Base-by-base conservation (phyloP, 2,329 filamentous ascomycete genomes). In the Chalaropsis ovoidea region DNA sequence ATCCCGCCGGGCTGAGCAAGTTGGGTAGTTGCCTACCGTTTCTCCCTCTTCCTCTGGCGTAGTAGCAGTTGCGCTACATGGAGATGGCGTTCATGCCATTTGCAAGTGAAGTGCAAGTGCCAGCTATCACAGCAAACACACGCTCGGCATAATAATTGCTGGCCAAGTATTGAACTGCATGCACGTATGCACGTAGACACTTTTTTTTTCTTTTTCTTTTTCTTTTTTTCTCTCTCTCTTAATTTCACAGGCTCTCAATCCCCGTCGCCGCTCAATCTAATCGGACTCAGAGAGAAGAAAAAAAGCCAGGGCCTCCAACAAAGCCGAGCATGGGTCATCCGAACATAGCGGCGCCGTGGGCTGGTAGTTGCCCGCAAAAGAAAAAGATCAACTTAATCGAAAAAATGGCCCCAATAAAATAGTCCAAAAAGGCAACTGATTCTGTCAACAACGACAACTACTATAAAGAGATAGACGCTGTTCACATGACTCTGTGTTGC, bases 281-380 rank as follows among this genome's bases (percentile, higher is more conserved):
- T 39, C 54, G 24, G 24, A 58, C 27, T 3, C 54, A 39, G 17
- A 39, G 27, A n/a, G 5, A 58, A 35, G 6, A 17, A 31, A 58
- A 19, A 56, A 58, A 58, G 54, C 54, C 54, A 58, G 54, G 54
- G 54, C 54, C 54, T 58, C 31, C 31, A 15, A 39, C 22, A 35
- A 58, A 58, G 27, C 54, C 54, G 54, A 58, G 54, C 54, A 58
- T 17, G 31, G 54, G 54, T 58, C 54, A 58, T 58, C 54, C 54
- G 54, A 58, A 58, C 54, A 58, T n/a, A 31, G 31, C 54, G 54
- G 54, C 54, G 54, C 15, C 54, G 31, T 58, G 27, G 31, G 8
- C n/a, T 58, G 15, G 27, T 35, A 58, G 54, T 58, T 35, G 17
- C 13, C 10, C 31, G 31, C n/a, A 35, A 58, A 39, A 58, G 6